These are phyloP conservation scores for Mycena latifolia DNA, from an alignment of 768 basidiomycete species.

Conservation along the genomic window DNA sequence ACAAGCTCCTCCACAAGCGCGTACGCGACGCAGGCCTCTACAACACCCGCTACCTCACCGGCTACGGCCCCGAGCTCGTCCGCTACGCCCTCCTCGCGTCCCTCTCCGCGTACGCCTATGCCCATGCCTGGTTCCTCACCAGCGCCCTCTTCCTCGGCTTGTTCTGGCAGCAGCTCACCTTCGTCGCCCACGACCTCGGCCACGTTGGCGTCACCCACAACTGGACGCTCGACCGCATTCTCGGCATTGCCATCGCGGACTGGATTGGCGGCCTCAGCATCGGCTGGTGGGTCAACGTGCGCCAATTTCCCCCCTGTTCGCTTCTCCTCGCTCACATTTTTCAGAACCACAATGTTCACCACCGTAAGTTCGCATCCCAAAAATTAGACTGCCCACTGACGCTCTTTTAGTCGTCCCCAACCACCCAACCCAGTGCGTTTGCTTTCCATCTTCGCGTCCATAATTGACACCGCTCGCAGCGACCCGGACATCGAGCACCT, in stretches of 20 bases:
- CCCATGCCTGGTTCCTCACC: constrained; percentile 70
- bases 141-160: constrained; percentile 89
- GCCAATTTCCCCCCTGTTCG: constrained; percentile 47
- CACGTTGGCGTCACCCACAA: constrained; percentile 94
- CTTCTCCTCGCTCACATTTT: constrained; percentile 25
- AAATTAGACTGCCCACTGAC: constrained; percentile 27
- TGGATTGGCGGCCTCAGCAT: constrained; percentile 94
- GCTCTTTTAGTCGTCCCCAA: constrained; percentile 87
- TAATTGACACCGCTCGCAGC: constrained; percentile 51
- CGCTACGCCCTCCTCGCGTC: constrained; percentile 79
- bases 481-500: constrained; percentile 90
- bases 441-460: not conserved
- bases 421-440: constrained; percentile 90
- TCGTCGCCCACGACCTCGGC: constrained; percentile 94
- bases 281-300: constrained; percentile 97
- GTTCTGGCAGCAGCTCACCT: constrained; percentile 96
- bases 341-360: constrained; percentile 96
- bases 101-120: constrained; percentile 72
- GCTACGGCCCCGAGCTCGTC: constrained; percentile 91
- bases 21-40: constrained; percentile 88
- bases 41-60: constrained; percentile 82
- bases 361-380: constrained; percentile 69
- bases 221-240: constrained; percentile 83
- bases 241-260: constrained; percentile 85
- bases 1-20: constrained; percentile 81